Evolutionary conservation across 257 asterid species (phyloP), one percentile per base, ranked within the genome.

Genomic region (Voacanga thouarsii): DNA sequence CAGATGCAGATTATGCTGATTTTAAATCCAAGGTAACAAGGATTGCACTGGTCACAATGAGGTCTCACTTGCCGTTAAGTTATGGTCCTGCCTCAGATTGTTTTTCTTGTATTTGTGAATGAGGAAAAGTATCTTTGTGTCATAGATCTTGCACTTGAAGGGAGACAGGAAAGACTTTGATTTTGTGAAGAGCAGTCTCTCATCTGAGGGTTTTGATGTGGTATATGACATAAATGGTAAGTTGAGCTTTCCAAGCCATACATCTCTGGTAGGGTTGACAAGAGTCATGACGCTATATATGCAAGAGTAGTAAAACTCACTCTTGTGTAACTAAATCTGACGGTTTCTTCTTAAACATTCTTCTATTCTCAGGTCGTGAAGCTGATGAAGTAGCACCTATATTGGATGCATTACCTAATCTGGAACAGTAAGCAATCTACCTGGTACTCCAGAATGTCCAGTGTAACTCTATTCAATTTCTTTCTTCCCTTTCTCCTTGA

Each of bases 171-270:
- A 87, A 83, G 97, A 96, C 86, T 96, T 78, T 47, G 96, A 96
- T 24, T 96, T 93, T 73, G 98, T 96, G 76, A 96, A 89, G 90
- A 92, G 92, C 82, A 92, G 96, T 51, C 96, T 96, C 37, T 81
- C 97, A n/a, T 95, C 96, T 30, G 92, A 90, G 88, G 97, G 97
- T 74, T 96, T 85, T 77, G 97, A 96, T 74, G 96, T 96, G 64
- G 97, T 96, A 2, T 96, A 96, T 75, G 98, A 96, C 80, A 96
- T 96, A 85, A 96, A 96, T 76, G 99, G 99, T 95, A 79, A 12
- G 88, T 61, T 41, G 21, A 50, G 41, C 44, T 28, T 74, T 33
- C 1, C 19, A n/a, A 11, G 7, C 28, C 39, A 6, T 57, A 12
- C 18, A 14, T 47, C 30, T 15, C 39, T 65, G 74, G 14, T 78